phyloP scores from a whole-genome alignment of 371 early-diverging fungal species.

The Syncephalastrum sp. region DNA sequence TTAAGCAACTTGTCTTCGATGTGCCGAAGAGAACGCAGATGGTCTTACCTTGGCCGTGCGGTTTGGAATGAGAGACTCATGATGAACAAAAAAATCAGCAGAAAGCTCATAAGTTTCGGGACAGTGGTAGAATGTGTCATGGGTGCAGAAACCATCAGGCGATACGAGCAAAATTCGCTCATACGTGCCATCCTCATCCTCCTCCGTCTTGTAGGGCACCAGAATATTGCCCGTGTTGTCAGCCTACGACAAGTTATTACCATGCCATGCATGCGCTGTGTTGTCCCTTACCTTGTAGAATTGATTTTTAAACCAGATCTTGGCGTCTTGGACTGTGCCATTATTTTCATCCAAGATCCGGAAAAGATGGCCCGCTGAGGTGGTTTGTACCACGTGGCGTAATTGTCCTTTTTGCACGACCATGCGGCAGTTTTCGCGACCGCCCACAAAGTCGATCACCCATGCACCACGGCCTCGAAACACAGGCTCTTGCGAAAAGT shows the following conservation, averaged over 20 bases:
- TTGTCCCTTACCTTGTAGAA: conserved; percentile 39
- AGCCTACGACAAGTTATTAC: conserved; percentile 27
- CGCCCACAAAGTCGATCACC: conserved; percentile 49
- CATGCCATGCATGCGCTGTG: neutral
- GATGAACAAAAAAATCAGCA: conserved; percentile 43
- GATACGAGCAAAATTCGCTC: conserved; percentile 26
- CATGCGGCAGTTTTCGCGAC: conserved; percentile 34
- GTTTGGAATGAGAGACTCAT: conserved; percentile 44
- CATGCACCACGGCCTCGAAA: conserved; percentile 45
- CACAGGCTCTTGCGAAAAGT: conserved; percentile 22
- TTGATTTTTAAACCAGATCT: conserved; percentile 42
- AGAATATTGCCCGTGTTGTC: conserved; percentile 39
- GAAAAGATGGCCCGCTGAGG: conserved; percentile 50
- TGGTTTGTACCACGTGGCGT: conserved; percentile 44
- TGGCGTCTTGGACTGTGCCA: conserved; percentile 20
- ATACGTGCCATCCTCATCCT: neutral
- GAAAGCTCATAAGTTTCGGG: conserved; percentile 35
- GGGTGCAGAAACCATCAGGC: conserved; percentile 42
- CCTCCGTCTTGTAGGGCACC: conserved; percentile 39
- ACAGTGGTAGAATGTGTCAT: conserved; percentile 26
- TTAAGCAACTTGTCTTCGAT: neutral
- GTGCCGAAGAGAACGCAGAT: neutral
- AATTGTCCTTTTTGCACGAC: conserved; percentile 47
- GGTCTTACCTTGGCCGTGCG: conserved; percentile 33
- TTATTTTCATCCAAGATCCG: conserved; percentile 46